Base-by-base conservation (phyloP, 495 filamentous ascomycete species). In the Penicillium maclennaniae region DNA sequence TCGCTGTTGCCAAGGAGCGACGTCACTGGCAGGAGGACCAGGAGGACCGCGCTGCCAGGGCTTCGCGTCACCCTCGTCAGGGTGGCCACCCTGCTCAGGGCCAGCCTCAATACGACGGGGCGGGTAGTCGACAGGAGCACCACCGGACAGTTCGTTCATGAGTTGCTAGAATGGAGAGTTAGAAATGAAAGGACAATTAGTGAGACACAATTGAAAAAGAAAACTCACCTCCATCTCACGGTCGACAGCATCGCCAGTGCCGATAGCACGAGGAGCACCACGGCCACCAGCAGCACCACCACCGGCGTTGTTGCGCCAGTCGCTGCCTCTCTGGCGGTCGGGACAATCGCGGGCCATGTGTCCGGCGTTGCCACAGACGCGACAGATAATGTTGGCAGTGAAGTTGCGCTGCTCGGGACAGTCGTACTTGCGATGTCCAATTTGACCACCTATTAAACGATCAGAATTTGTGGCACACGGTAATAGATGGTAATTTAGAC, bases 301-400 rank as follows among this genome's bases (percentile, higher is more conserved):
- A 49, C 80, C 83, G 60, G 27, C 27, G 27, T 34, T 34, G 31
- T 95, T 95, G 53, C 92, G 91, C 90, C 89, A 97, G 67, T 89
- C 90, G 25, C 83, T 83, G 65, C 93, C 93, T 63, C 88, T 83
- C 71, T 92, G 88, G 65, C 90, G 83, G 64, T 97, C 91, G 20
- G 91, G 89, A 77, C 93, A 99, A 75, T 95, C 91, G 60, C 89
- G 83, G 54, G 87, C 90, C 87, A 96, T 92, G 63, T 96, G 90
- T 1, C 90, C 90, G 51, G 90, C 90, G 61, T 95, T 92, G 48
- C 95, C 95, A 73, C 95, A 99, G 63, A 96, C 88, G 58, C 93
- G 92, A 77, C 95, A 99, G 70, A 99, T 99, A 72, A 97, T 97
- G 68, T 91, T 96, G 61, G 95, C 91, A 21, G 95, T 97, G 73